Percentiles rank a stretch among this genome's conserved stretches.
These are phyloP conservation scores for Iberis pinnata DNA, from an alignment of 345 rosid genomes.

Conservation along the genomic window DNA sequence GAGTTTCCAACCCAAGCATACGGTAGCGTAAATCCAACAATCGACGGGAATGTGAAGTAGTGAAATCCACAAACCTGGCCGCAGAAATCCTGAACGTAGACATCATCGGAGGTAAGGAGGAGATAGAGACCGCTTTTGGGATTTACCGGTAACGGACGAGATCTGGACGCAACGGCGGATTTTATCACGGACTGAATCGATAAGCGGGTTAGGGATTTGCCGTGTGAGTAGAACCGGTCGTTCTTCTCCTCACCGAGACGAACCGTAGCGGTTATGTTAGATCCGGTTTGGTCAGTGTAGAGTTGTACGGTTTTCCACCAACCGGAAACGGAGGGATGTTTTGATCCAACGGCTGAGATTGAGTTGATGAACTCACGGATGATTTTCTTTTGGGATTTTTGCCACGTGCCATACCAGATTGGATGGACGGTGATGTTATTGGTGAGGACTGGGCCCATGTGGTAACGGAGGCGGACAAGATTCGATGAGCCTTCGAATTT, in stretches of 20 bases:
- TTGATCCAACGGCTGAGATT: slow-evolving; percentile 49
- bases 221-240: slow-evolving; percentile 91
- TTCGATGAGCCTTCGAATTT: slow-evolving; percentile 95
- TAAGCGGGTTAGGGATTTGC: slow-evolving; percentile 68
- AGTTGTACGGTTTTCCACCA: slow-evolving; percentile 93
- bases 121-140: slow-evolving; percentile 74
- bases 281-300: slow-evolving; percentile 83
- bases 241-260: slow-evolving; percentile 68
- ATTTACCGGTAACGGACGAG: slow-evolving; percentile 66
- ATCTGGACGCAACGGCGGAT: slow-evolving; percentile 58
- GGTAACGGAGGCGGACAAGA: slow-evolving; percentile 73
- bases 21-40: slow-evolving; percentile 86
- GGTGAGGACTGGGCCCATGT: slow-evolving; percentile 92
- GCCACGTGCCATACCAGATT: slow-evolving; percentile 95
- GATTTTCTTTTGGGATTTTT: slow-evolving; percentile 60
- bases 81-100: slow-evolving; percentile 92
- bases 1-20: slow-evolving; percentile 99
- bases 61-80: slow-evolving; percentile 94
- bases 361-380: slow-evolving; percentile 83
- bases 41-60: slow-evolving; percentile 91
- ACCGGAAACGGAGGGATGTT: slow-evolving; percentile 68
- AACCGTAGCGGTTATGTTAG: slow-evolving; percentile 51
- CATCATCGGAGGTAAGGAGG: slow-evolving; percentile 75
- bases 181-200: slow-evolving; percentile 81
- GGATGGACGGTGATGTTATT: slow-evolving; percentile 75